Evolutionary conservation across 441 rosid species (phyloP), one percentile per base, ranked within the genome.

Genomic region (Cnidoscolus chayamansa): DNA sequence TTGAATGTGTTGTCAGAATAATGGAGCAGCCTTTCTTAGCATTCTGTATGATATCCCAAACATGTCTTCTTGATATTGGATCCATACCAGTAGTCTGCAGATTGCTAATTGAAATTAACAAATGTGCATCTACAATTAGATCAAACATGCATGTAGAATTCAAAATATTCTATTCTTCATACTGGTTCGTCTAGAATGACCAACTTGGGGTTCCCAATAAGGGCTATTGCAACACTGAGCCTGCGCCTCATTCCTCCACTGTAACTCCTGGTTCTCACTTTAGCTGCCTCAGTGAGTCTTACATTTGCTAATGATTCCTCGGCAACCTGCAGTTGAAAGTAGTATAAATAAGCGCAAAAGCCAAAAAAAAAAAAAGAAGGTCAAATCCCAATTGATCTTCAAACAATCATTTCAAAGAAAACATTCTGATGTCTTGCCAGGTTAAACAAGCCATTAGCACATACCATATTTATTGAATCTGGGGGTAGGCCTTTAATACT

Each of bases 201-300:
- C 32, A 94, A 79, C 86, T 88, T 94, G 10, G 97, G 98, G 81
- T 92, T 86, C 68, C 97, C 98, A 64, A 92, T 81, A 69, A 94
- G 96, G 57, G 97, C 89, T 63, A 87, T 82, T 73, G 98, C 98
- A 70, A 92, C 96, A 81, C 98, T 94, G 50, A 94, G 88, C 68
- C 98, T 84, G 20, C 97, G 94, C 72, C 86, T 92, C 98, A 92
- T 94, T 81, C 98, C 98, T 78, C 97, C 97, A 81, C 99, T 94
- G 78, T 92, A 90, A 78, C 93, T 90, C 70, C 98, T 94, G 67
- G 97, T 85, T 86, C 97, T 90, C 37, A 90, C 79, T 76, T 82
- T 87, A 16, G 86, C 86, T 1, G 90, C 80, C 67, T 86, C 91
- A 8, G 81, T 87, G 51, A 94, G 88, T 76, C 71, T 90, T 74